Conservation (phyloP, 2,329 filamentous ascomycete genomes). For the Paecilomyces formosus region DNA sequence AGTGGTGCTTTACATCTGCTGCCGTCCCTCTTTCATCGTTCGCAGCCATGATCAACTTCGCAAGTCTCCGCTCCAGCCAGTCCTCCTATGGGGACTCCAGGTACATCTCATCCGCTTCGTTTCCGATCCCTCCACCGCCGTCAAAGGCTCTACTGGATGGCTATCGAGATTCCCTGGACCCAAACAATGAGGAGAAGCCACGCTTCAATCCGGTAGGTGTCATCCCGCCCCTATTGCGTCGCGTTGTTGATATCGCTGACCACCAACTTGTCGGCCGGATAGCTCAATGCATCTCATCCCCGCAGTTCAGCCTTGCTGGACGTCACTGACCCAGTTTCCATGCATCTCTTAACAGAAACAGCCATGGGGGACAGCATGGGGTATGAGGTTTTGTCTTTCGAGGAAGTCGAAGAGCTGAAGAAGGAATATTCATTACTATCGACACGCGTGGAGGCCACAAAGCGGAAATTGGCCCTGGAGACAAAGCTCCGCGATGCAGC, state of each 20-base stretch:
- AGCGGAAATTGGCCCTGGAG: slow-evolving; percentile 78
- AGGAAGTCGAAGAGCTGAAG: slow-evolving; percentile 87
- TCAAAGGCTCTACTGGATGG: slow-evolving; percentile 50
- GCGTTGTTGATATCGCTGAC: slow-evolving; percentile 4
- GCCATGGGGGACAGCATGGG: slow-evolving; percentile 80
- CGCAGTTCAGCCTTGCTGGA: slow-evolving; percentile 33
- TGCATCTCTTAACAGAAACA: slow-evolving; percentile 89
- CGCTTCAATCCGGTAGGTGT: slow-evolving; percentile 52
- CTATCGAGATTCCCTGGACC: slow-evolving; percentile 51
- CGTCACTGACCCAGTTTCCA: slow-evolving; percentile 58
- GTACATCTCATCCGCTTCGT: slow-evolving; percentile 28
- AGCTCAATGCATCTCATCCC: slow-evolving; percentile 46
- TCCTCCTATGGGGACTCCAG: slow-evolving; percentile 36
- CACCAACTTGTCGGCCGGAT: slow-evolving; percentile 31
- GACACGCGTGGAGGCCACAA: slow-evolving; percentile 72
- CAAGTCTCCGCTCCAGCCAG: slow-evolving; percentile 30
- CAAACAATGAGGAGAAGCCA: slow-evolving; percentile 48
- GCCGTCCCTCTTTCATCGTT: not conserved
- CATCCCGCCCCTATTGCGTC: not conserved
- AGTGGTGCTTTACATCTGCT: not conserved
- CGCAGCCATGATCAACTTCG: slow-evolving; percentile 22
- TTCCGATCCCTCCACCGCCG: slow-evolving; percentile 23
- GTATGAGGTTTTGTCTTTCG: slow-evolving; percentile 79
- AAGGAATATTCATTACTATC: slow-evolving; percentile 69
- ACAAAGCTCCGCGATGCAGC: slow-evolving; percentile 92